Base-by-base conservation (phyloP, 495 filamentous ascomycete genomes). In the Aspergillus sclerotioniger region DNA sequence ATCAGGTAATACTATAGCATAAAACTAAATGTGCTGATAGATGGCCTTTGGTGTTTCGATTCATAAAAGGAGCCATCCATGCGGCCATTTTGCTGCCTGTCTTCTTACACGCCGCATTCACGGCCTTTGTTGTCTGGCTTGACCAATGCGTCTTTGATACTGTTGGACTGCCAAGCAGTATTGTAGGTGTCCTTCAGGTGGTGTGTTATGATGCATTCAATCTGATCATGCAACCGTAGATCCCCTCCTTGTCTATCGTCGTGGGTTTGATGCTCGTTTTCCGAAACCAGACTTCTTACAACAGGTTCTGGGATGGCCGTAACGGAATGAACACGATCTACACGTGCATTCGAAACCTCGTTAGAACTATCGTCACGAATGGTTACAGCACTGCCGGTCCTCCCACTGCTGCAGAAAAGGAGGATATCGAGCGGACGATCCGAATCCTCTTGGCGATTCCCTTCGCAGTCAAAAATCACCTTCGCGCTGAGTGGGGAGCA, bases 181-280 rank as follows among this genome's bases (percentile, higher is more conserved):
- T 90, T 58, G 86, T 84, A 71, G 31, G 79, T n/a, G n/a, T 61
- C 1, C 9, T 48, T 20, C 6, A 29, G 31, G 31, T 25, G 39
- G 16, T 37, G 54, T 29, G 2, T 6, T 12, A 50, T 20, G 9
- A 15, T 15, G 16, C 29, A 41, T 19, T 32, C n/a, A 39, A 16
- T 6, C 25, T 37, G 47, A 54, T 25, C 31, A 53, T 46, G 29
- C 8, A 19, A 48, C 16, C 19, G 25, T 52, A 85, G 82, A 86
- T 91, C 54, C 88, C 88, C 15, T 87, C 82, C n/a, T 71, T 91
- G 1, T 89, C 86, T 19, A 91, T 91, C 58, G 88, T 91, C 51
- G 88, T 91, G 21, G 88, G 88, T 66, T 66, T 91, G 16, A 90
- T 91, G 85, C 86, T 91, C 33, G 88, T 91, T 44, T 90, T 90